Evolutionary conservation across 208 protist species (phyloP).

Genomic region (Crithidia fasciculata): DNA sequence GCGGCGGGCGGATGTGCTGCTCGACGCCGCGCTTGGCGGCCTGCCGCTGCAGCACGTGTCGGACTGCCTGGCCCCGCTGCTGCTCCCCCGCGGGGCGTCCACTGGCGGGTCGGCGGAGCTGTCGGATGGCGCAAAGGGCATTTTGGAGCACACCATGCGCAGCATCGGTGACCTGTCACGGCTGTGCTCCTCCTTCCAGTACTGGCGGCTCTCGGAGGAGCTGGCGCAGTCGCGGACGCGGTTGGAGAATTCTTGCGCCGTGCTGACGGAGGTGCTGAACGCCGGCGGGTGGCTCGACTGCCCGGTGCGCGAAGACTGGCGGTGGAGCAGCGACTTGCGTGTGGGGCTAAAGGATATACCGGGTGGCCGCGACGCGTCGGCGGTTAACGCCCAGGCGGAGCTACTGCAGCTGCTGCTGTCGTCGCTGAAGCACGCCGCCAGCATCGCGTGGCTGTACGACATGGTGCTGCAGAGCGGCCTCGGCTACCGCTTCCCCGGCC

Average conservation of each 20-base stretch:
- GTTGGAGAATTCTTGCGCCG: constrained; percentile 22
- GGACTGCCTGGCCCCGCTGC: constrained; percentile 28
- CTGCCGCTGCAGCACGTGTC: constrained; percentile 29
- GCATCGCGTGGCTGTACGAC: constrained; percentile 62
- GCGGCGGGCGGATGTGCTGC: constrained; percentile 34
- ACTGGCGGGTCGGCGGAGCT: constrained; percentile 18
- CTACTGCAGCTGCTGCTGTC: constrained; percentile 52
- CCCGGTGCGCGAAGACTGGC: constrained; percentile 21
- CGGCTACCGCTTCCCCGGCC: constrained; percentile 26
- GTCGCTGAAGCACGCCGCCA: constrained; percentile 40
- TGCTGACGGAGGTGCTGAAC: constrained; percentile 40
- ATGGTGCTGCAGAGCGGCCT: constrained; percentile 38
- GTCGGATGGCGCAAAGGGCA: constrained; percentile 43
- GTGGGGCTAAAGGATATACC: no score
- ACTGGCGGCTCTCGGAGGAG: constrained; percentile 48
- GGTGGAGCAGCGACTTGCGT: constrained; percentile 15
- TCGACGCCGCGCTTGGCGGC: constrained; percentile 40
- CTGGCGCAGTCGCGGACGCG: constrained; percentile 29
- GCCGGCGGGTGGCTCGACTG: constrained; percentile 57
- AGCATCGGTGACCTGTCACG: constrained; percentile 32
- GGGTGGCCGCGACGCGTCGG: constrained; percentile 28
- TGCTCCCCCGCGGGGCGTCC: constrained; percentile 27
- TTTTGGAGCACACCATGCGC: constrained; percentile 37
- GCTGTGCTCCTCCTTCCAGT: constrained; percentile 43
- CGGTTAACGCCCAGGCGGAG: constrained; percentile 60